These are phyloP conservation scores for Lachancea sp. DNA, from an alignment of 805 yeast genomes.

Conservation along the genomic window DNA sequence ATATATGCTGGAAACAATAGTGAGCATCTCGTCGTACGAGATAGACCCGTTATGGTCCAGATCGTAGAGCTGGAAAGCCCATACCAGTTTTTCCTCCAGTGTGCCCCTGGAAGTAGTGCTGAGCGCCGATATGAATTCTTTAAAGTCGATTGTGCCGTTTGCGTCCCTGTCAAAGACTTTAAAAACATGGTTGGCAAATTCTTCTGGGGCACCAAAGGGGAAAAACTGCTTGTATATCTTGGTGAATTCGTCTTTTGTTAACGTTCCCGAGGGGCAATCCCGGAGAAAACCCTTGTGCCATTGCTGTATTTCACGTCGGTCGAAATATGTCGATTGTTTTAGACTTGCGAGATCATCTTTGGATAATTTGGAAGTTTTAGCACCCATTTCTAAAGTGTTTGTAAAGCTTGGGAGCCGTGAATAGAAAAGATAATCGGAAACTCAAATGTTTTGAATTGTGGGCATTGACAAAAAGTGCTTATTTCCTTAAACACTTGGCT, in stretches of 20 bases:
- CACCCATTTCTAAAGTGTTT: conserved; percentile 58
- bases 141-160: conserved; percentile 79
- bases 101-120: conserved; percentile 84
- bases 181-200: conserved; percentile 82
- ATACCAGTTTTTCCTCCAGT: conserved; percentile 72
- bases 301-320: conserved; percentile 89
- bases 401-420: background rate
- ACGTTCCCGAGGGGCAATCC: conserved; percentile 89
- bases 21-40: conserved; percentile 68
- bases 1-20: conserved; percentile 76
- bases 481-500: no score
- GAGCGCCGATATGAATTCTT: conserved; percentile 83
- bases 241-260: conserved; percentile 79
- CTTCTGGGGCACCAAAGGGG: conserved; percentile 96
- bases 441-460: background rate
- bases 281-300: conserved; percentile 96
- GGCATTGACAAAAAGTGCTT: background rate
- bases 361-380: conserved; percentile 85
- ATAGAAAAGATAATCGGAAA: no score
- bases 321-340: conserved; percentile 83
- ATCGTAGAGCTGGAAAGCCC: conserved; percentile 90
- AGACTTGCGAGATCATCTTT: conserved; percentile 82
- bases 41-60: conserved; percentile 72
- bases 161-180: conserved; percentile 80
- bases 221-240: conserved; percentile 93